phyloP scores from a whole-genome alignment of 2,329 filamentous ascomycete species.

The Cadophora sp. region DNA sequence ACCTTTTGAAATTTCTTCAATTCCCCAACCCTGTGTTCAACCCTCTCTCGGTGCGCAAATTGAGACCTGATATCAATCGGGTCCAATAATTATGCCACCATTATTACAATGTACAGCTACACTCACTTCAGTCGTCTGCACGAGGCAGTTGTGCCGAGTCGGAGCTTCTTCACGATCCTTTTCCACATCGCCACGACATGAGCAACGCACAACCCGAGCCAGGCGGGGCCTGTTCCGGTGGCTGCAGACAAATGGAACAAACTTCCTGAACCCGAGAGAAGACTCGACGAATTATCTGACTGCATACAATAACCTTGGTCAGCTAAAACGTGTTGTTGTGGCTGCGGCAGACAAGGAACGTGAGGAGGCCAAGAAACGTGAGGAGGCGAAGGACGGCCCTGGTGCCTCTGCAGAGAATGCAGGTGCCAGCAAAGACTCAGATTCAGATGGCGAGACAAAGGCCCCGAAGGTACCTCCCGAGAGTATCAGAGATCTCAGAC shows the following conservation, averaged over 20 bases:
- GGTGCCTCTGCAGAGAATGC: conserved; percentile 2
- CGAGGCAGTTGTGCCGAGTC: conserved; percentile 37
- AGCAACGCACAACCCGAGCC: conserved; percentile 40
- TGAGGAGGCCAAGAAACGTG: conserved; percentile 1
- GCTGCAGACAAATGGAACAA: conserved; percentile 40
- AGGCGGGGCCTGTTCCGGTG: conserved; percentile 42
- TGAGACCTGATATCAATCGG: conserved; percentile 25
- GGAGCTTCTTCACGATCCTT: conserved; percentile 41
- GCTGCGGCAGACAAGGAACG: conserved; percentile 17
- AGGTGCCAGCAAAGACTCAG: conserved; percentile 7
- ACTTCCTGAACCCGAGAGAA: conserved; percentile 39
- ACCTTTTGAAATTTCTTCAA: conserved; percentile 11
- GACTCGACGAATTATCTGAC: conserved; percentile 44
- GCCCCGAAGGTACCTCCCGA: conserved; percentile 35
- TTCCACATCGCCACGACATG: conserved; percentile 41
- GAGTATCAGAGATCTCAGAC: conserved; percentile 44
- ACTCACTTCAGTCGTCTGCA: conserved; percentile 33
- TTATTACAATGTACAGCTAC: conserved; percentile 39
- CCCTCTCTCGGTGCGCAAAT: conserved; percentile 22
- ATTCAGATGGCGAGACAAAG: conserved; percentile 20
- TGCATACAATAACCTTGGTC: conserved; percentile 42
- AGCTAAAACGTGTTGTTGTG: conserved; percentile 39
- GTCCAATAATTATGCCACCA: conserved; percentile 41
- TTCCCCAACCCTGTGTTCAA: conserved; percentile 20
- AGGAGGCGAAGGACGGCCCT: not conserved